phyloP scores from a whole-genome alignment of 805 yeast species.

The Yarrowia yakushimensis region DNA sequence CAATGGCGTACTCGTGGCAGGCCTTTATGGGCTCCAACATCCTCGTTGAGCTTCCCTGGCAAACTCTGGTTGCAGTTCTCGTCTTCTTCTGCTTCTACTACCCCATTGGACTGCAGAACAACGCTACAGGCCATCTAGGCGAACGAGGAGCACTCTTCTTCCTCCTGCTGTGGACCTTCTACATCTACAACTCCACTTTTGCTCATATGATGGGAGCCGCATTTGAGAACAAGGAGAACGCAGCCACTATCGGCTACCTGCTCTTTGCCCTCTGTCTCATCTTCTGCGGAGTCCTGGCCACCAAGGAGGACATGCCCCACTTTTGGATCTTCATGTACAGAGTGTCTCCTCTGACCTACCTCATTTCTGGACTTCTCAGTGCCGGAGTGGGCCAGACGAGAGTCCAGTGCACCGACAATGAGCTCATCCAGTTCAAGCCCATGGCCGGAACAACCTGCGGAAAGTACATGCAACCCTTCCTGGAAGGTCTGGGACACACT shows the following conservation, averaged over 20 bases:
- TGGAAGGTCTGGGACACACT: constrained; percentile 37
- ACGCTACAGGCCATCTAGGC: constrained; percentile 42
- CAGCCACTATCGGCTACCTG: constrained; percentile 57
- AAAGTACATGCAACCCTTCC: constrained; percentile 46
- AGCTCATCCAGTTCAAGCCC: constrained; percentile 51
- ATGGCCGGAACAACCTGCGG: constrained; percentile 59
- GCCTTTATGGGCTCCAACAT: constrained; percentile 61
- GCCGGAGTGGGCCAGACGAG: constrained; percentile 46
- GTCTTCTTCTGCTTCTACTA: constrained; percentile 62
- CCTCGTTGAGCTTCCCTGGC: constrained; percentile 66
- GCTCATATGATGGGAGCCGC: constrained; percentile 45
- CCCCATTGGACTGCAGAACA: constrained; percentile 59
- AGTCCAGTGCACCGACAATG: constrained; percentile 49
- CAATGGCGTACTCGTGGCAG: constrained; percentile 66
- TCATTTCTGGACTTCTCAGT: constrained; percentile 53
- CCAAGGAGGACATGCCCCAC: constrained; percentile 54
- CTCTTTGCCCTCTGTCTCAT: constrained; percentile 60
- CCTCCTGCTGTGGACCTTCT: constrained; percentile 44
- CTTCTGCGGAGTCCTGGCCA: constrained; percentile 75
- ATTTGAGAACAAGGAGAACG: constrained; percentile 44
- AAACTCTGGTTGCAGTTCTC: constrained; percentile 57
- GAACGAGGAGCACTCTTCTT: constrained; percentile 45
- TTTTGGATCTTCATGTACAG: constrained; percentile 81
- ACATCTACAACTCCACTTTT: constrained; percentile 42
- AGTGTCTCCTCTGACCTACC: constrained; percentile 65